Evolutionary conservation across 2,329 filamentous ascomycete genomes (phyloP), one percentile per base, ranked within the genome.

Genomic region (Paramyrothecium sp.): DNA sequence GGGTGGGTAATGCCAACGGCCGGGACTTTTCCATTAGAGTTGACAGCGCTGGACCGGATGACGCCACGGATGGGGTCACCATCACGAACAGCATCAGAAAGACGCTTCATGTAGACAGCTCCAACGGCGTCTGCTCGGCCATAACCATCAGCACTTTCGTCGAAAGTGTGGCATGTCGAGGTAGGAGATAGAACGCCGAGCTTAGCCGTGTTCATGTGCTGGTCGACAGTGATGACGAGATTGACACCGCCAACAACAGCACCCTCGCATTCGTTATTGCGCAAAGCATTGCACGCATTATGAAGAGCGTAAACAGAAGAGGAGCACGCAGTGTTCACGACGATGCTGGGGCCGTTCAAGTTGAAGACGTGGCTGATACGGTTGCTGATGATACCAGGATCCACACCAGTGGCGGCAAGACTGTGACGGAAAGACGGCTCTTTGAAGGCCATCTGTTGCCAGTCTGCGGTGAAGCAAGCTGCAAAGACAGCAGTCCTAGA

Each of bases 181-280:
- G 57, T 61, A 1, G 60, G 58, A 3, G 61, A 68, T 2, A 65
- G 51, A 16, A 66, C 56, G 16, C 63, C 64, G 1, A 59, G 50
- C 52, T 65, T 61, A 19, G 56, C 49, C 1, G 53, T 63, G 44
- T 55, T 56, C 38, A 64, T 57, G 63, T 66, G 59, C 54, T 59
- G 59, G 10, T 61, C 59, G 17, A 57, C 51, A 1, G 64, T 69
- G 7, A 71, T 56, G 26, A 76, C 71, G 4, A 72, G 54, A 58
- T 75, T 75, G n/a, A 60, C 58, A 10, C 71, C 73, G 3, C 66
- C 73, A 0, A 75, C 71, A 10, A 77, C 64, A 10, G 74, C 73
- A 0, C 61, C 60, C 16, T 68, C 62, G 12, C 67, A 71, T 22
- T 76, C 73, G 1, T 64, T 58, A 3, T 65, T 63, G 47, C 72